Conservation (phyloP, 768 basidiomycete genomes). For the Pleurotus eryngii region DNA sequence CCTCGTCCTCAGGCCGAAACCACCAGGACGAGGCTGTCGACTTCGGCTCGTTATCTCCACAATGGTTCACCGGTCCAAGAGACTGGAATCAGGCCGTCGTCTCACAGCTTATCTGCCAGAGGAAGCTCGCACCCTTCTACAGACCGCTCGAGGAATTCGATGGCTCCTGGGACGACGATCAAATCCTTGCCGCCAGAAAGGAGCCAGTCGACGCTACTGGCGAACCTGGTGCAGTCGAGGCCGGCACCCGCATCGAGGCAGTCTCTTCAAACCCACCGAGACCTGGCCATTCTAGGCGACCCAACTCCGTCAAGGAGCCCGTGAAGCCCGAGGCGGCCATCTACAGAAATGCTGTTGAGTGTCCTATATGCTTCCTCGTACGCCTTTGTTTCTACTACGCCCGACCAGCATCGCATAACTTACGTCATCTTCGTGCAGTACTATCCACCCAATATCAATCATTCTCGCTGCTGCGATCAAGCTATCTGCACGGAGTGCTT, state of each 20-base stretch:
- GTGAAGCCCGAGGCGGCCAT: conserved; percentile 72
- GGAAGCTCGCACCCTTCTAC: conserved; percentile 93
- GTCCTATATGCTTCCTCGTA: conserved; percentile 97
- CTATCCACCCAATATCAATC: conserved; percentile 96
- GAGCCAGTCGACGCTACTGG: conserved; percentile 53
- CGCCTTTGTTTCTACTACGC: conserved; percentile 30
- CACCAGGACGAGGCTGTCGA: conserved; percentile 85
- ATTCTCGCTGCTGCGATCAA: conserved; percentile 97
- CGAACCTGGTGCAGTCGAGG: conserved; percentile 26
- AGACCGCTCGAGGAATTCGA: conserved; percentile 93
- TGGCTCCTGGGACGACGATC: conserved; percentile 84
- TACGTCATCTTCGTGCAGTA: conserved; percentile 55
- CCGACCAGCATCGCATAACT: conserved; percentile 12
- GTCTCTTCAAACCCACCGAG: conserved; percentile 30
- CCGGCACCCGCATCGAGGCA: conserved; percentile 44
- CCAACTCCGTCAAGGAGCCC: conserved; percentile 57
- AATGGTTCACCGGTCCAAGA: conserved; percentile 77
- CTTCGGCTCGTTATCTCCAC: conserved; percentile 75
- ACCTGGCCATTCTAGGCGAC: conserved; percentile 50
- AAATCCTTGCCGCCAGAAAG: conserved; percentile 78
- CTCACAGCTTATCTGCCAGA: conserved; percentile 82
- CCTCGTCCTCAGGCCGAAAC: conserved; percentile 69
- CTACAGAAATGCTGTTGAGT: conserved; percentile 85
- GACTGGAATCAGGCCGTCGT: conserved; percentile 92
- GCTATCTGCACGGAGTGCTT: conserved; percentile 99